Conservation (phyloP, 208 protist species). For the Leptomonas pyrrhocoris region DNA sequence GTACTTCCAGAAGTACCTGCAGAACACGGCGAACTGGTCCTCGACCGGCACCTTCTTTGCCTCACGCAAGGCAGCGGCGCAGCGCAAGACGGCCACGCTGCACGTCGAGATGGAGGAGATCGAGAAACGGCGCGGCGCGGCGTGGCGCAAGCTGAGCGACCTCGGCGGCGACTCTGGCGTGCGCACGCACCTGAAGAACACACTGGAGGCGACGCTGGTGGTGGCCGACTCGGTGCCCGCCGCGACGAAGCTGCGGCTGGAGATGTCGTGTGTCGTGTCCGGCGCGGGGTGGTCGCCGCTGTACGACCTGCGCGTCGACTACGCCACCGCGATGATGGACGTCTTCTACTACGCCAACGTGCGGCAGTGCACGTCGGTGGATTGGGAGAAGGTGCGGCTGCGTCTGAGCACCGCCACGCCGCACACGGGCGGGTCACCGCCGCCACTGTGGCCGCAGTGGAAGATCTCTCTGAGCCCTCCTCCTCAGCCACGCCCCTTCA, state of each 20-base stretch:
- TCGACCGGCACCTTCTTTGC: conserved; percentile 29
- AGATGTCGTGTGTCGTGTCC: conserved; percentile 43
- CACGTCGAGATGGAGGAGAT: conserved; percentile 7
- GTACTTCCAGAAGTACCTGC: conserved; percentile 31
- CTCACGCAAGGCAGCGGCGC: conserved; percentile 14
- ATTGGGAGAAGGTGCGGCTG: conserved; percentile 60
- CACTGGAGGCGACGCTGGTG: conserved; percentile 29
- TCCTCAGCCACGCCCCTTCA: background rate
- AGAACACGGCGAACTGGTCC: conserved; percentile 18
- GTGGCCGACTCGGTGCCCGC: conserved; percentile 13
- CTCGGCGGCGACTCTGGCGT: conserved; percentile 29
- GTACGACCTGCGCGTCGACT: conserved; percentile 56
- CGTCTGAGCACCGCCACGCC: conserved; percentile 56
- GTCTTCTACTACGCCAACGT: conserved; percentile 58
- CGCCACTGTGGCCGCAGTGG: conserved; percentile 36
- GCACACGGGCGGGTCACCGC: conserved; percentile 39
- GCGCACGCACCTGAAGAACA: conserved; percentile 18
- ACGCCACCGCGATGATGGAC: conserved; percentile 34
- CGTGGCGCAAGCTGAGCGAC: background rate
- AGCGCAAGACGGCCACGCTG: conserved; percentile 20
- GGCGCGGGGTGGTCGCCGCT: conserved; percentile 48
- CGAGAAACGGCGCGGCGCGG: conserved; percentile 24
- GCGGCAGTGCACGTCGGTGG: conserved; percentile 43
- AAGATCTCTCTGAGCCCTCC: conserved; percentile 38
- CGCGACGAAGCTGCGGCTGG: conserved; percentile 32